These are phyloP conservation scores for Neurospora sp. DNA, from an alignment of 495 filamentous ascomycete species.

Conservation along the genomic window DNA sequence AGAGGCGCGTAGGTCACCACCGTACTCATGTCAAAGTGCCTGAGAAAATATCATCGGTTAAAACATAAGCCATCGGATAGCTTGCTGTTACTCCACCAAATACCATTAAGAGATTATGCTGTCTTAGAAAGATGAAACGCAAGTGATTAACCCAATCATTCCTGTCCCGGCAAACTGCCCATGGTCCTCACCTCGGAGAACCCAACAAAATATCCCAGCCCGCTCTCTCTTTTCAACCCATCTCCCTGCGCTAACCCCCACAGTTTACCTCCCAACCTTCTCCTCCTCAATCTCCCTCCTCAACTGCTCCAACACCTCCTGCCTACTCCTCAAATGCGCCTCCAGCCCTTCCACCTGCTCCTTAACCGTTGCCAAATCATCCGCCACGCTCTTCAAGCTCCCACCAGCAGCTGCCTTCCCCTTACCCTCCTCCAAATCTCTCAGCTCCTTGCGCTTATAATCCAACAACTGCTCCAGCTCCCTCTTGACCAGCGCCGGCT, in stretches of 20 bases:
- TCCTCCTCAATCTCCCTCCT: constrained; percentile 54
- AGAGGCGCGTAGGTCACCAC: background rate
- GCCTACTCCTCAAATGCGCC: constrained; percentile 48
- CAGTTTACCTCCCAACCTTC: constrained; percentile 35
- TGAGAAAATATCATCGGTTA: background rate
- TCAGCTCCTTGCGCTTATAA: constrained; percentile 58
- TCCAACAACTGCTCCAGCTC: constrained; percentile 86
- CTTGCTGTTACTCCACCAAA: background rate
- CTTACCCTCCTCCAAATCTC: constrained; percentile 68
- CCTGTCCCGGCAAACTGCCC: background rate
- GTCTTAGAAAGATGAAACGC: background rate
- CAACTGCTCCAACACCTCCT: constrained; percentile 50
- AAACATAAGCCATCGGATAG: background rate
- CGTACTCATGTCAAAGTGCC: background rate
- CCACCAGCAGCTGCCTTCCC: constrained; percentile 50
- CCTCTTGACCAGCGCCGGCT: constrained; percentile 79
- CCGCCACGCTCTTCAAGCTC: constrained; percentile 50
- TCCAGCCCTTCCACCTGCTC: constrained; percentile 67
- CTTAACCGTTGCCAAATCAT: constrained; percentile 65
- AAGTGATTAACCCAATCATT: background rate
- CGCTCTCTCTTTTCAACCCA: background rate
- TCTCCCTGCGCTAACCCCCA: background rate
- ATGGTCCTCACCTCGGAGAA: background rate
- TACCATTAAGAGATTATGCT: background rate
- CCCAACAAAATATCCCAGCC: background rate